These are phyloP conservation scores for Bryopsis sp. DNA, from an alignment of 139 green algal species.

Conservation along the genomic window DNA sequence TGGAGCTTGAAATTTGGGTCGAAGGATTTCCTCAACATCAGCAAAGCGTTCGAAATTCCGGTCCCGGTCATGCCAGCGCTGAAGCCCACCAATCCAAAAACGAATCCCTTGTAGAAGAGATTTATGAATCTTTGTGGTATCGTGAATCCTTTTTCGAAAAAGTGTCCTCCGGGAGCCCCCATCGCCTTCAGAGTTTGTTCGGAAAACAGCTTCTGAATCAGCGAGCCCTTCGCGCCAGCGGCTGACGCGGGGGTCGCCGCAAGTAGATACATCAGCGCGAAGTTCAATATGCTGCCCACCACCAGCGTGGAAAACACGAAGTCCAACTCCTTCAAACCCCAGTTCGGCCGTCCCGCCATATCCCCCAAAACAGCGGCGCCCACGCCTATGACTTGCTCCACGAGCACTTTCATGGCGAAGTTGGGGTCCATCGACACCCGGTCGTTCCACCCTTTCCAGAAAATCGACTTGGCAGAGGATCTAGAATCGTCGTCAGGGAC, in stretches of 20 bases:
- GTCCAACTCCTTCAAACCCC: slow-evolving; percentile 93
- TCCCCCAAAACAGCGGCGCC: slow-evolving; percentile 82
- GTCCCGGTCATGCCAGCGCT: slow-evolving; percentile 77
- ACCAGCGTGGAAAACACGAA: slow-evolving; percentile 96
- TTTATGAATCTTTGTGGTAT: slow-evolving; percentile 19
- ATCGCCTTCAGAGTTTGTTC: slow-evolving; percentile 52
- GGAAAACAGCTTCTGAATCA: slow-evolving; percentile 53
- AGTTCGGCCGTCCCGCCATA: slow-evolving; percentile 89
- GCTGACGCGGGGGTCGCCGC: slow-evolving; percentile 54
- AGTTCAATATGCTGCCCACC: slow-evolving; percentile 93
- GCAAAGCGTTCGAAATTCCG: slow-evolving; percentile 69
- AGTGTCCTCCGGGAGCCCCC: slow-evolving; percentile 51
- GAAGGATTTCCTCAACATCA: slow-evolving; percentile 34
- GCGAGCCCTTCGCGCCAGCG: slow-evolving; percentile 23
- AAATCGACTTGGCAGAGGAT: too few relatives aligned
- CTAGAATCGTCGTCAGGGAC: too few relatives aligned
- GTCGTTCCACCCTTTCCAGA: slow-evolving; percentile 79
- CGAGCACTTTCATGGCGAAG: slow-evolving; percentile 84
- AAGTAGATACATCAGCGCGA: slow-evolving; percentile 88
- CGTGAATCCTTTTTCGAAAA: slow-evolving; percentile 18
- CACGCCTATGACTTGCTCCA: slow-evolving; percentile 93
- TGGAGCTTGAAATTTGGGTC: slow-evolving; percentile 41
- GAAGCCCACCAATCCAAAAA: slow-evolving; percentile 81
- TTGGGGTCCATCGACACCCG: slow-evolving; percentile 73
- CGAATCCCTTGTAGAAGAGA: slow-evolving; percentile 41